Conservation (phyloP, 108 stramenopile genomes). For the Aurantiochytrium sp. region DNA sequence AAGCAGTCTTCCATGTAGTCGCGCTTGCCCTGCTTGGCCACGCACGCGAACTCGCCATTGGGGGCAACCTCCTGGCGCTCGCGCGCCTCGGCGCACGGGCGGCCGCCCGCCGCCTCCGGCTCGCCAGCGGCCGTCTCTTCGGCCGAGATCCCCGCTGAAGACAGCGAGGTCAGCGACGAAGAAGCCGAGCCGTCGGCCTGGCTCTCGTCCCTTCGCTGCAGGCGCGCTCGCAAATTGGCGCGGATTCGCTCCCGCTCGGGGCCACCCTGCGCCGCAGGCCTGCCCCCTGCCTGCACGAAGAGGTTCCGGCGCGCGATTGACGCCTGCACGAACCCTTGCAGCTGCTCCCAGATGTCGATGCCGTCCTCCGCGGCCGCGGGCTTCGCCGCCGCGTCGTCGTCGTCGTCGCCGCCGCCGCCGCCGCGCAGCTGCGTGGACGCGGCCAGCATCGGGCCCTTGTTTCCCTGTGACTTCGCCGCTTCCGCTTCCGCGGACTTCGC, state of each 20-base stretch:
- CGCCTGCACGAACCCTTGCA: not conserved
- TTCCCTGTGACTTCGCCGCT: too few species aligned
- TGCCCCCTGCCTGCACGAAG: too few species aligned
- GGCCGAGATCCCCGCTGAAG: not conserved
- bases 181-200: too few species aligned
- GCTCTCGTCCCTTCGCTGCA: not conserved
- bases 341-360: not conserved
- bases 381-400: not conserved
- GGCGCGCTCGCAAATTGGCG: not conserved
- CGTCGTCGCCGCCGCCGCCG: too few species aligned
- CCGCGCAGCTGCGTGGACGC: too few species aligned
- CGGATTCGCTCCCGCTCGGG: not conserved
- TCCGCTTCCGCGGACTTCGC: too few species aligned
- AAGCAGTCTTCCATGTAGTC: conserved; percentile 27
- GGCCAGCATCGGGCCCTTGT: too few species aligned
- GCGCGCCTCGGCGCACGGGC: not conserved
- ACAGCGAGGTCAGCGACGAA: too few species aligned
- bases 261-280: not conserved
- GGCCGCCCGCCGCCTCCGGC: too few species aligned
- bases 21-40: not conserved
- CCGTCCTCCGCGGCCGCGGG: not conserved
- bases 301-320: not conserved
- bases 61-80: not conserved
- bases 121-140: not conserved
- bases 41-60: not conserved